Conservation (phyloP, 495 filamentous ascomycete genomes). For the Cercophora samala region DNA sequence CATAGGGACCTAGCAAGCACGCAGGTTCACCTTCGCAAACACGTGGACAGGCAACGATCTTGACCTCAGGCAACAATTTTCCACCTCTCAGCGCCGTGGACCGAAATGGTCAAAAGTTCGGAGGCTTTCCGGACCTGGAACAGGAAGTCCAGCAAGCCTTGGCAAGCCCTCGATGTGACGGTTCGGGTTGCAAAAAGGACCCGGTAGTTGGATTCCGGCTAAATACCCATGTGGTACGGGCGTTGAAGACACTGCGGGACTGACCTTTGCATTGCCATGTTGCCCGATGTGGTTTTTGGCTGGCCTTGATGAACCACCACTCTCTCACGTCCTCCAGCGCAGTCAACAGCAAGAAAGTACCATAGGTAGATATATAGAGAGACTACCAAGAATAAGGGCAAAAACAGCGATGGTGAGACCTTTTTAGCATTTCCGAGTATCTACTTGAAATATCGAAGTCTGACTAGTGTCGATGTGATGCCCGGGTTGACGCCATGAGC, state of each 20-base stretch:
- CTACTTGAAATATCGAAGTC: too few species aligned
- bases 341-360: too few species aligned
- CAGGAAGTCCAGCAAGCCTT: slow-evolving; percentile 4
- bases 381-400: too few species aligned
- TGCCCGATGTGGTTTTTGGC: neutral
- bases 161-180: neutral
- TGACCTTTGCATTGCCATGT: neutral
- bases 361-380: too few species aligned
- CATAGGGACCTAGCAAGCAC: too few species aligned
- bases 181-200: neutral
- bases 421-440: too few species aligned
- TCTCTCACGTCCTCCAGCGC: too few species aligned
- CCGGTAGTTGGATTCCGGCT: slow-evolving; percentile 7
- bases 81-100: neutral
- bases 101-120: neutral
- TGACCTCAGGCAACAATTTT: neutral
- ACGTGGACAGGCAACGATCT: neutral
- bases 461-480: too few species aligned
- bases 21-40: neutral
- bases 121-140: slow-evolving; percentile 3
- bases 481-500: neutral
- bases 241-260: neutral
- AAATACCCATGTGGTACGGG: slow-evolving; percentile 1
- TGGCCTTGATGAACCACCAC: neutral
- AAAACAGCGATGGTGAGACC: too few species aligned